Percentiles rank a stretch among this genome's conserved stretches.
These are phyloP conservation scores for Graphiopsis chlorocephala DNA, from an alignment of 2,329 filamentous ascomycete species.

Conservation along the genomic window DNA sequence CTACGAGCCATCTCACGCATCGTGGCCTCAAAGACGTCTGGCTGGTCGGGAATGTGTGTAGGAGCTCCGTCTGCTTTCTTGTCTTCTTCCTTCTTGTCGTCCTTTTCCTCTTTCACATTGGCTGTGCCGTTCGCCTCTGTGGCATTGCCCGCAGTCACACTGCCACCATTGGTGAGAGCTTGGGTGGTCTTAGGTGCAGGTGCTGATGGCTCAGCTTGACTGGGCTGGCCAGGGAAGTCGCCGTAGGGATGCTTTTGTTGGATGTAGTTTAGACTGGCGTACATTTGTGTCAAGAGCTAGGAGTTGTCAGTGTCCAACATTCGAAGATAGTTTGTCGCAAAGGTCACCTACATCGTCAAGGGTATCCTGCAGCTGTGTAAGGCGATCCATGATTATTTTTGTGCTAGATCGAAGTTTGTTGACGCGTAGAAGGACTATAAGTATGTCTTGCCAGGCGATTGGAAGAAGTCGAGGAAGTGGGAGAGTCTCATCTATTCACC, in stretches of 20 bases:
- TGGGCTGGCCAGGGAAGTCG: conserved; percentile 44
- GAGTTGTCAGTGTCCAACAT: conserved; percentile 11
- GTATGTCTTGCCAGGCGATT: not conserved
- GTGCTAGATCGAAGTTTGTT: not conserved
- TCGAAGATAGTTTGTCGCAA: not conserved
- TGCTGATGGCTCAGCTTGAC: conserved; percentile 26
- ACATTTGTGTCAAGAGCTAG: conserved; percentile 50
- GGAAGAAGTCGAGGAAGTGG: not conserved
- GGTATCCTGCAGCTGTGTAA: conserved; percentile 82
- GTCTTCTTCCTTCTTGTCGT: conserved; percentile 12
- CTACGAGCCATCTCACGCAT: conserved; percentile 73
- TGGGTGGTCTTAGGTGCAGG: conserved; percentile 12
- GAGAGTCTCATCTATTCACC: not conserved
- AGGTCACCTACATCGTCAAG: conserved; percentile 65
- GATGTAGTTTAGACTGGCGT: conserved; percentile 45
- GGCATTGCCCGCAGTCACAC: not conserved
- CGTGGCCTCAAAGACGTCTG: conserved; percentile 64
- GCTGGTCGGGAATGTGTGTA: conserved; percentile 55
- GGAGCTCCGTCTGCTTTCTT: conserved; percentile 8
- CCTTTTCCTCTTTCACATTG: conserved; percentile 9
- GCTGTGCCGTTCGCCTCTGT: conserved; percentile 22
- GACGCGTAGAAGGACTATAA: no score
- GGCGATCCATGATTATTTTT: conserved; percentile 52
- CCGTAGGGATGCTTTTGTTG: conserved; percentile 41
- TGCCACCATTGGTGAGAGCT: conserved; percentile 24